A percentile compares a stretch with the other conserved stretches of the same genome.
Conservation (phyloP, 2,329 filamentous ascomycete species). For the Sporothrix variecibatus region DNA sequence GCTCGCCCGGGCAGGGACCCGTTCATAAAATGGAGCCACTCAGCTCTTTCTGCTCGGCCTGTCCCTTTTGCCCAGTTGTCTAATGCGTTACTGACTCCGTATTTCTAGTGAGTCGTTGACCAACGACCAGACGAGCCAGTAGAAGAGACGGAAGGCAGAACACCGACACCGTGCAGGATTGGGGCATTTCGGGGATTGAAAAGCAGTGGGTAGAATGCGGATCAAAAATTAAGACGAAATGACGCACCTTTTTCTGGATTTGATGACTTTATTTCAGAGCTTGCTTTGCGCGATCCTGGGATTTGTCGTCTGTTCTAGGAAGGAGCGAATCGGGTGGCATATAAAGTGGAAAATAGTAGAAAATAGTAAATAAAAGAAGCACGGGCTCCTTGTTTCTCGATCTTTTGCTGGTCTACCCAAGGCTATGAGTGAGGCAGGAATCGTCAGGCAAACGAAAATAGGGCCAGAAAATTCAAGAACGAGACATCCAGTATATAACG, state of each 20-base stretch:
- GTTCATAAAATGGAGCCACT: constrained; percentile 23
- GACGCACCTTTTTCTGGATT: constrained; percentile 18
- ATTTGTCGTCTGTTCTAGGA: not conserved
- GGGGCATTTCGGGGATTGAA: not conserved
- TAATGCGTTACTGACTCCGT: constrained; percentile 5
- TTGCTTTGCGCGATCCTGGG: not conserved
- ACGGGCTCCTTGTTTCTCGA: not conserved
- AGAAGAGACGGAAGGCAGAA: not conserved
- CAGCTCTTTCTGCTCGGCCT: constrained; percentile 9
- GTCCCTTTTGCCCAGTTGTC: not conserved
- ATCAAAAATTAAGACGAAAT: constrained; percentile 15
- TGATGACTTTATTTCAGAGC: not conserved
- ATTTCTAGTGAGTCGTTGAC: constrained; percentile 13
- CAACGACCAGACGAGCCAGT: constrained; percentile 14
- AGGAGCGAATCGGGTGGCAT: not conserved
- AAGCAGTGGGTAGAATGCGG: not conserved
- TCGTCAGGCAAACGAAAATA: constrained; percentile 10
- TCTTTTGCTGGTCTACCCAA: not conserved
- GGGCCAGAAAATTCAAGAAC: constrained; percentile 15
- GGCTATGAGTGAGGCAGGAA: not conserved
- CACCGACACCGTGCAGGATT: constrained; percentile 2
- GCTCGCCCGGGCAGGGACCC: constrained; percentile 12
- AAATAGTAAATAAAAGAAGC: not conserved
- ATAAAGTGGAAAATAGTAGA: not conserved
- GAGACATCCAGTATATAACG: constrained; percentile 23